Evolutionary conservation across 306 rosid species (phyloP).

Genomic region (Cucurbita moschata): DNA sequence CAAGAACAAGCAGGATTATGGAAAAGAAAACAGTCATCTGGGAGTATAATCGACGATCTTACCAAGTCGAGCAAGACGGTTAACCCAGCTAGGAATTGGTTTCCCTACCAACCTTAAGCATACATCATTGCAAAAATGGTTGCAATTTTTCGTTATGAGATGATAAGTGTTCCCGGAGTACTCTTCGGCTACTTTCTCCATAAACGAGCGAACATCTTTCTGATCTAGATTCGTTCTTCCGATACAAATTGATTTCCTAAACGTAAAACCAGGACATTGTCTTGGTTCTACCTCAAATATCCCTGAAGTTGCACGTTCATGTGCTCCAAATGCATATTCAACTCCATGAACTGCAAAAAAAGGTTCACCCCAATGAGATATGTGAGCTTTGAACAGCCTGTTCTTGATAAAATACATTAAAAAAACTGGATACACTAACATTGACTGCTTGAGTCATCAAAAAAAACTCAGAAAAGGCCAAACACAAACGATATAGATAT

Average conservation of each 20-base stretch:
- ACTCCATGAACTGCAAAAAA: constrained; percentile 50
- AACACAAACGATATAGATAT: not conserved
- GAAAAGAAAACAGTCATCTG: not conserved
- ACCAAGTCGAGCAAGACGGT: constrained; percentile 96
- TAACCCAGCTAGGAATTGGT: constrained; percentile 89
- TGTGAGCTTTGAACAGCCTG: not conserved
- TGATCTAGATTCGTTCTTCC: constrained; percentile 72
- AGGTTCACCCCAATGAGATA: not conserved
- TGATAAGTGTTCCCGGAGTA: constrained; percentile 75
- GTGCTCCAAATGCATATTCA: constrained; percentile 96
- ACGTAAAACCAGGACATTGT: constrained; percentile 83
- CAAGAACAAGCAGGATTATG: not conserved
- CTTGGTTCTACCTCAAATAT: constrained; percentile 87
- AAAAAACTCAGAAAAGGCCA: not conserved
- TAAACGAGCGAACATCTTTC: constrained; percentile 42
- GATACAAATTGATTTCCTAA: constrained; percentile 62
- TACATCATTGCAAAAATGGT: constrained; percentile 78
- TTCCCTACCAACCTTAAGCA: constrained; percentile 46
- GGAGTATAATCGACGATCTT: constrained; percentile 2
- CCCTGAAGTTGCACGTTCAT: constrained; percentile 64
- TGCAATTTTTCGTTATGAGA: constrained; percentile 84
- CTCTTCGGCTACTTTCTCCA: constrained; percentile 67
- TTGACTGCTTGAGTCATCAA: not conserved
- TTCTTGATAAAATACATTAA: not conserved
- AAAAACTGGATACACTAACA: not conserved